These are phyloP conservation scores for Maudiozyma serrabonitensis DNA, from an alignment of 805 yeast genomes.

Conservation along the genomic window DNA sequence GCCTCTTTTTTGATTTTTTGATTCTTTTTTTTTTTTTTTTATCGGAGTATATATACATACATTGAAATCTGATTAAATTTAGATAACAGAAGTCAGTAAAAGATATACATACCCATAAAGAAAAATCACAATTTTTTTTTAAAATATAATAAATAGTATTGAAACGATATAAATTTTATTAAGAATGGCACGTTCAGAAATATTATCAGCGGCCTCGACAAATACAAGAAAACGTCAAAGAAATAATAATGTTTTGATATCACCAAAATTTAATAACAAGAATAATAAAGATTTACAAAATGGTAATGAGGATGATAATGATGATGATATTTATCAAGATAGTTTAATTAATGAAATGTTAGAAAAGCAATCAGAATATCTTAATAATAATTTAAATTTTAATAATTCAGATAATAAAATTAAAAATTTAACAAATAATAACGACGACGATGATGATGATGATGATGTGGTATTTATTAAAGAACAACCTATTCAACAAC, in stretches of 20 bases:
- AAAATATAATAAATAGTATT: too few species aligned
- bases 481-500: conserved; percentile 18
- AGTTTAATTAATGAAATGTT: conserved; percentile 10
- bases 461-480: conserved; percentile 25
- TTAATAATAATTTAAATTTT: conserved; percentile 14
- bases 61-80: too few species aligned
- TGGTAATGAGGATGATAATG: background rate
- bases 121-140: too few species aligned
- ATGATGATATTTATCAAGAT: background rate
- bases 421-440: background rate
- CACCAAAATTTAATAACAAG: background rate
- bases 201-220: background rate
- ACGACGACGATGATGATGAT: conserved; percentile 11
- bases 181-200: background rate
- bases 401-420: conserved; percentile 2
- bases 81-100: too few species aligned
- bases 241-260: background rate
- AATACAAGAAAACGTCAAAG: conserved; percentile 2
- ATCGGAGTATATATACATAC: too few species aligned
- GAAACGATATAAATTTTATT: too few species aligned
- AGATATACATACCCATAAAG: too few species aligned
- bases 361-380: conserved; percentile 17
- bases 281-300: background rate
- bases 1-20: too few species aligned
- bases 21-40: too few species aligned